Base-by-base conservation (phyloP, 164 flowering plant genomes). In the Umbellularia californica region DNA sequence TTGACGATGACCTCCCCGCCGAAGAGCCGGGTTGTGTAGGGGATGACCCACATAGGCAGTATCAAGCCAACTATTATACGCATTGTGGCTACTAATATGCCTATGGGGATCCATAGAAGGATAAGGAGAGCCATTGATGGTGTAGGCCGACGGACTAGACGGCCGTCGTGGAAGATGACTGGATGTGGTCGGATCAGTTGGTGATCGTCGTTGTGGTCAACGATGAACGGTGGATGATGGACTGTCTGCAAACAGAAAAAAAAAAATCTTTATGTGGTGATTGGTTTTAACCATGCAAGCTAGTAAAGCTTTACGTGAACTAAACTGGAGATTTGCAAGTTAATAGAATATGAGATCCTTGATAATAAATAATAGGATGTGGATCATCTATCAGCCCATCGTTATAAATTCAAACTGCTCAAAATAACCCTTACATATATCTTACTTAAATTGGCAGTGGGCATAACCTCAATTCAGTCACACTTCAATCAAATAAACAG, bases 91-190 rank as follows among this genome's bases (percentile, higher is more conserved):
- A 95, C 84, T 12, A 86, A 3, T 30, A 91, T 81, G 55, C 99
- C 99, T 0, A 95, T 24, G 1, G 99, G 99, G 28, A 92, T 70
- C 99, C 99, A 95, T 2, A 95, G 71, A 79, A 93, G 82, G 82
- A 93, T 92, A 64, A 92, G 77, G 19, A 95, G 87, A 5, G 98
- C 88, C 2, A 84, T 84, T 0, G 84, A 71, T 0, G 99, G 95
- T 1, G 97, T 89, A 12, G 98, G 98, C 0, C 91, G 90, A 76
- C 81, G 89, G 12, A 86, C 97, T 13, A 96, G 84, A 9, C 98
- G 91, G 23, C 98, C 99, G 72, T 96, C 99, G 80, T 94, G 99
- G 88, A 96, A 96, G 73, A 96, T 89, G 70, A 96, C 98, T 15
- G 98, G 99, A 1, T 80, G 78, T 1, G 96, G 99, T 7, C 85